Conservation (phyloP, 2,329 filamentous ascomycete species). For the Exophiala lecanii-corni region DNA sequence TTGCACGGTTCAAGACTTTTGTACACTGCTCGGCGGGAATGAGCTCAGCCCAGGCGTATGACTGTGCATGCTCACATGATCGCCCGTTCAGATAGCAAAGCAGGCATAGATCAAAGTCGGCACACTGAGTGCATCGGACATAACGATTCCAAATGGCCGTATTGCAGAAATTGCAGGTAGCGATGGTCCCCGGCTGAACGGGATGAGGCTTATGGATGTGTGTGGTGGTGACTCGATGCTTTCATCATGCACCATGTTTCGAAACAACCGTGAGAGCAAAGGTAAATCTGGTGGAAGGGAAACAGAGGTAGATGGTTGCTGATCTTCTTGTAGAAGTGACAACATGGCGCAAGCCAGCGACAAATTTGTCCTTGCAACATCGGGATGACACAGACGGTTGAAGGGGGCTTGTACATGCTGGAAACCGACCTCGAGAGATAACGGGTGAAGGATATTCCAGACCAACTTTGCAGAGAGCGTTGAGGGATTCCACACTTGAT, state of each 20-base stretch:
- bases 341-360: slow-evolving; percentile 32
- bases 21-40: slow-evolving; percentile 30
- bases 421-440: slow-evolving; percentile 33
- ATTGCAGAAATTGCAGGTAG: slow-evolving; percentile 35
- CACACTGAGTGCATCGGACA: slow-evolving; percentile 34
- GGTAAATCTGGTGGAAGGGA: slow-evolving; percentile 28
- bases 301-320: slow-evolving; percentile 11
- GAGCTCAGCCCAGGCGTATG: slow-evolving; percentile 34
- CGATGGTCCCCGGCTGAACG: slow-evolving; percentile 31
- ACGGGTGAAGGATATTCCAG: slow-evolving; percentile 36
- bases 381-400: slow-evolving; percentile 34
- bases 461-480: slow-evolving; percentile 34
- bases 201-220: slow-evolving; percentile 29
- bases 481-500: slow-evolving; percentile 36
- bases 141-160: slow-evolving; percentile 38
- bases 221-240: slow-evolving; percentile 25
- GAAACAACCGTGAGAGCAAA: slow-evolving; percentile 30
- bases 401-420: slow-evolving; percentile 34
- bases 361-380: slow-evolving; percentile 31
- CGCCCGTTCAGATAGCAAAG: slow-evolving; percentile 34
- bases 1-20: slow-evolving; percentile 26
- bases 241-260: slow-evolving; percentile 33
- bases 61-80: slow-evolving; percentile 33
- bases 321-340: slow-evolving; percentile 28
- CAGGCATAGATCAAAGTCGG: slow-evolving; percentile 35